These are phyloP conservation scores for Thymus quinquecostatus DNA, from an alignment of 257 asterid genomes.

Conservation along the genomic window DNA sequence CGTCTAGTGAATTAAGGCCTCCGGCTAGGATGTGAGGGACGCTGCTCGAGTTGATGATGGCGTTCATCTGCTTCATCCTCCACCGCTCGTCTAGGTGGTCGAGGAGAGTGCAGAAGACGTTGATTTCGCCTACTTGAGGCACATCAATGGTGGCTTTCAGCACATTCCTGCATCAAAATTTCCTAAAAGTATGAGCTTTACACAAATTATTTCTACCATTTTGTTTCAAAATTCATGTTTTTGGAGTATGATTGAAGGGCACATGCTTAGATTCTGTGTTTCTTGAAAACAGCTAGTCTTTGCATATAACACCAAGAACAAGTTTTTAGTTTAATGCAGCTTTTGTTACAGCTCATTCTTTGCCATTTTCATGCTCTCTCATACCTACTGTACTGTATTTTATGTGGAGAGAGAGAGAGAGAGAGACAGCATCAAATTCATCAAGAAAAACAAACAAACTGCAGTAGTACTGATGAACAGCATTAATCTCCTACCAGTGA, in stretches of 20 bases:
- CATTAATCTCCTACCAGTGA: no score
- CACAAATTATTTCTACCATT: no score
- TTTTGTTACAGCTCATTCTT: slow-evolving; percentile 13
- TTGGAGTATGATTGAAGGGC: slow-evolving; percentile 1
- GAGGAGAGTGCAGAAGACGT: slow-evolving; percentile 77
- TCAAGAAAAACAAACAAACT: neutral
- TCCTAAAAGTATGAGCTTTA: no score
- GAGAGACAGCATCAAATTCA: neutral
- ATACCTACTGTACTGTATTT: neutral
- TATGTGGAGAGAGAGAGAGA: neutral
- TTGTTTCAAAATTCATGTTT: no score
- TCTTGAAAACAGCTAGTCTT: slow-evolving; percentile 23
- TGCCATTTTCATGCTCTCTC: neutral
- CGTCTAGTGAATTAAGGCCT: slow-evolving; percentile 83
- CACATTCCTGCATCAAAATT: slow-evolving; percentile 69
- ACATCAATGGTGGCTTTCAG: slow-evolving; percentile 93
- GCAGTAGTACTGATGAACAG: neutral
- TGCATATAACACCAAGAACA: neutral
- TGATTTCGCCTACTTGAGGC: slow-evolving; percentile 76
- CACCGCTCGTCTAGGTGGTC: slow-evolving; percentile 91
- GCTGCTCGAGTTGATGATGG: slow-evolving; percentile 70
- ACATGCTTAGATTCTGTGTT: slow-evolving; percentile 36
- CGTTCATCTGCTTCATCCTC: slow-evolving; percentile 90
- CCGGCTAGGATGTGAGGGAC: slow-evolving; percentile 94
- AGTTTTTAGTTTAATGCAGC: neutral